Evolutionary conservation across 2,329 filamentous ascomycete genomes (phyloP), one percentile per base, ranked within the genome.

Genomic region (Trichoderma koningii): DNA sequence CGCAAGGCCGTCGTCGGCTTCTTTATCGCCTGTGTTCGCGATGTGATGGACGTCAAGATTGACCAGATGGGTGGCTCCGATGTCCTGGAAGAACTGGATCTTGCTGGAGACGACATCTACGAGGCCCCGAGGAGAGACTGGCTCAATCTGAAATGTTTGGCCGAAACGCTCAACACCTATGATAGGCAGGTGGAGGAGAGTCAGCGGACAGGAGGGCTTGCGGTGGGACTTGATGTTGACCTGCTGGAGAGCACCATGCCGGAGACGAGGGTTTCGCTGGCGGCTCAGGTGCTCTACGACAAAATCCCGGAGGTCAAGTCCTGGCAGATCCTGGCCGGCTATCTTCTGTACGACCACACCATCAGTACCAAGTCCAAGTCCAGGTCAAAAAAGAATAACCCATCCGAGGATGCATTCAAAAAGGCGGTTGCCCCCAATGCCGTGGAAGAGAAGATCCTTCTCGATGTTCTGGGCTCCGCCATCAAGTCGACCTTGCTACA

Each of bases 331-430:
- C 78, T 99, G 64, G 90, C 93, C 28, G 93, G 93, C 17, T 99
- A 97, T 75, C 84, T 99, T 7, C 82, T 99, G 2, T 96, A 92
- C 74, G 95, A 99, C 72, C 93, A 98, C 76, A 95, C 93, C 0
- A 83, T 83, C 1, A 87, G 85, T 73, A 78, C 72, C 74, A 86
- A 75, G 64, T 79, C 83, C 15, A 84, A 78, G 68, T 74, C 78
- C 80, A 87, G 70, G 77, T 82, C 69, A 76, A 84, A 73, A 26
- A 83, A 84, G 55, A 80, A 80, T 10, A 84, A 85, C 19, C 73
- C 76, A 30, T 78, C 86, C 1, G 85, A 91, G 57, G 80, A 80
- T 19, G 82, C 85, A 28, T 84, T 96, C 57, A 91, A 90, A 71
- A 84, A 85, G 67, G 85, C 89, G 30, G 89, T 92, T 70, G 90